Conservation (phyloP, 2,329 filamentous ascomycete species). For the Aureobasidium sp. region DNA sequence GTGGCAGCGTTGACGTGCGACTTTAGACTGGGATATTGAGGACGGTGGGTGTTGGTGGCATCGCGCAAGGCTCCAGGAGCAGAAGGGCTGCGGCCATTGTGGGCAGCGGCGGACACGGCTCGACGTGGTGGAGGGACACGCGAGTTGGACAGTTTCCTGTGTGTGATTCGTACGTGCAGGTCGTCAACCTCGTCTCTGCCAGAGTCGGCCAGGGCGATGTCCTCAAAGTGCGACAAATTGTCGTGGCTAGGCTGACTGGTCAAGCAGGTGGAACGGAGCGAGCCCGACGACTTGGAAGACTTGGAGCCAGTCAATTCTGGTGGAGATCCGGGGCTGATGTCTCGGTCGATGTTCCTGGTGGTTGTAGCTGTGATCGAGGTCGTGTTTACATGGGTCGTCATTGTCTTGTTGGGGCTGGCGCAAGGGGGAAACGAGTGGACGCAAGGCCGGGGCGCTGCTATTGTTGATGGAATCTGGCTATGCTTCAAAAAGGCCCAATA, state of each 20-base stretch:
- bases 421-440: constrained; percentile 17
- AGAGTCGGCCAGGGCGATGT: constrained; percentile 72
- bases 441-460: constrained; percentile 17
- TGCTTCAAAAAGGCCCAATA: constrained; percentile 8
- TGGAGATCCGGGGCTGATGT: constrained; percentile 56
- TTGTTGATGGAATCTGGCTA: constrained; percentile 5
- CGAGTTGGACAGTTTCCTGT: background rate
- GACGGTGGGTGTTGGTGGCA: constrained; percentile 31
- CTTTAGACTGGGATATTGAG: constrained; percentile 35
- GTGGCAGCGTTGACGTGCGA: constrained; percentile 32
- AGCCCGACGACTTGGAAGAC: constrained; percentile 72
- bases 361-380: background rate
- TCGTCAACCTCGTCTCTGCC: constrained; percentile 21
- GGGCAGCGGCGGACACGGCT: background rate
- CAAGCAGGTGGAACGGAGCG: constrained; percentile 70
- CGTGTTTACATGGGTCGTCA: constrained; percentile 9
- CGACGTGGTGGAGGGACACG: background rate
- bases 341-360: constrained; percentile 10
- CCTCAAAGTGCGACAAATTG: constrained; percentile 82
- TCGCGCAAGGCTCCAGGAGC: constrained; percentile 25
- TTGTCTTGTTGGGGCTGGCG: constrained; percentile 15
- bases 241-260: constrained; percentile 54
- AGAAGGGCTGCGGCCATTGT: background rate
- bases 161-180: constrained; percentile 5
- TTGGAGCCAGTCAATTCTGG: constrained; percentile 78